Conservation (phyloP, 495 filamentous ascomycete species). For the Aspergillus kassunensis region DNA sequence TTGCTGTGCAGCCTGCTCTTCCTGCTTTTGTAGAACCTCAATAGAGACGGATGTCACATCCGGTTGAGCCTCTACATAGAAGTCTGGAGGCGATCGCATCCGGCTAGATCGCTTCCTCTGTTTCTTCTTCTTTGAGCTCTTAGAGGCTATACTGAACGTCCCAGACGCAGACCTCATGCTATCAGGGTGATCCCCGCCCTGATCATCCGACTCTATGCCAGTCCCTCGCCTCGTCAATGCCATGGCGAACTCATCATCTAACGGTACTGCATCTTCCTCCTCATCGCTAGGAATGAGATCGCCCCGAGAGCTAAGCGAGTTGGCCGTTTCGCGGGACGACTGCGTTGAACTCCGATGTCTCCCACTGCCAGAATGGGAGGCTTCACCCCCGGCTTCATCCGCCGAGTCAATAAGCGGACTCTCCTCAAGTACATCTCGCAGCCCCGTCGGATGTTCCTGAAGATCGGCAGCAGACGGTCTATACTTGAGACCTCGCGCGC, state of each 20-base stretch:
- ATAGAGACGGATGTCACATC: conserved; percentile 50
- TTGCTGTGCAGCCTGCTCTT: conserved; percentile 60
- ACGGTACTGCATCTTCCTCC: conserved; percentile 83
- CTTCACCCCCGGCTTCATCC: conserved; percentile 40
- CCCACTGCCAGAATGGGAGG: conserved; percentile 36
- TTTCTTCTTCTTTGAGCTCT: conserved; percentile 33
- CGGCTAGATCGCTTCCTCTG: conserved; percentile 22
- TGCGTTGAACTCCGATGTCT: conserved; percentile 75
- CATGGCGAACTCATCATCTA: conserved; percentile 91
- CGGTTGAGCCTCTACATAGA: conserved; percentile 23
- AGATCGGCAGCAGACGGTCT: conserved; percentile 88
- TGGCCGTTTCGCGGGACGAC: conserved; percentile 77
- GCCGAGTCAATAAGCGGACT: conserved; percentile 69
- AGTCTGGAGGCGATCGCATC: conserved; percentile 23
- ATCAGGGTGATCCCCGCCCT: conserved; percentile 64
- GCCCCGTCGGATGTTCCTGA: conserved; percentile 74
- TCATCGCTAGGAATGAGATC: conserved; percentile 95
- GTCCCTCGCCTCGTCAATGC: conserved; percentile 65
- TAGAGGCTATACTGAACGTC: conserved; percentile 50
- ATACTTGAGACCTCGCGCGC: conserved; percentile 74
- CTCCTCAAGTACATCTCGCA: conserved; percentile 50
- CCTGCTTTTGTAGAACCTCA: conserved; percentile 71
- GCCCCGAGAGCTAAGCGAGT: conserved; percentile 86
- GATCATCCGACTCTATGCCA: conserved; percentile 60
- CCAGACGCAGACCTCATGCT: conserved; percentile 56